These are phyloP conservation scores for Endoconidiophora polonica DNA, from an alignment of 2,329 filamentous ascomycete genomes.

Conservation along the genomic window DNA sequence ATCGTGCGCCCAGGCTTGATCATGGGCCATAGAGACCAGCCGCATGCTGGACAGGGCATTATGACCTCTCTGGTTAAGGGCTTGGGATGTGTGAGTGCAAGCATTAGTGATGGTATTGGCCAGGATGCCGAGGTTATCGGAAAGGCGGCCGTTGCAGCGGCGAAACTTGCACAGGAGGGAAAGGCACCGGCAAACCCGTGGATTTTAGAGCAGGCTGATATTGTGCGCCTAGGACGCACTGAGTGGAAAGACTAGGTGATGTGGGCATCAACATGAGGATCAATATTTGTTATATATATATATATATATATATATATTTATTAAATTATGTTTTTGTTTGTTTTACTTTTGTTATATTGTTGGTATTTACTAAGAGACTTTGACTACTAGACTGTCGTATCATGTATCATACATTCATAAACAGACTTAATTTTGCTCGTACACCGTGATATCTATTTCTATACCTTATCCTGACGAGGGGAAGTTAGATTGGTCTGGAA, in stretches of 20 bases:
- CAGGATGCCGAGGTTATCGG: conserved; percentile 63
- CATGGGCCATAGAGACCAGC: conserved; percentile 49
- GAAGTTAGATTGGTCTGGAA: too few relatives aligned
- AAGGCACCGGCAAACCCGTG: conserved; percentile 44
- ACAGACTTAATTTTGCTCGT: too few relatives aligned
- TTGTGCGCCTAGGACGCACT: conserved; percentile 47
- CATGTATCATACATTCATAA: too few relatives aligned
- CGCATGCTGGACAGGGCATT: conserved; percentile 40
- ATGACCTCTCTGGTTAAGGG: conserved; percentile 37
- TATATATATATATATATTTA: conserved; percentile 14
- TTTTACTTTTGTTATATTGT: too few relatives aligned
- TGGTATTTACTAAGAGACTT: too few relatives aligned
- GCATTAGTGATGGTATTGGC: conserved; percentile 47
- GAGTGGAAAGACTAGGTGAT: conserved; percentile 30
- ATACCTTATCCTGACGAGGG: too few relatives aligned
- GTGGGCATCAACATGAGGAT: conserved; percentile 2
- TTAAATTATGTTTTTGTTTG: background rate
- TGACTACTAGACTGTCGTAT: too few relatives aligned
- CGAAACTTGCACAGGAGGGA: conserved; percentile 38
- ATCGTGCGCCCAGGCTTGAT: conserved; percentile 62
- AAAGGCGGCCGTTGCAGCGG: conserved; percentile 46
- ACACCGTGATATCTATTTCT: too few relatives aligned
- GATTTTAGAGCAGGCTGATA: conserved; percentile 43
- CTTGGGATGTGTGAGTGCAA: conserved; percentile 35
- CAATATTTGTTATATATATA: background rate